These are phyloP conservation scores for Friedmanniomyces simplex DNA, from an alignment of 495 filamentous ascomycete genomes.

Conservation along the genomic window DNA sequence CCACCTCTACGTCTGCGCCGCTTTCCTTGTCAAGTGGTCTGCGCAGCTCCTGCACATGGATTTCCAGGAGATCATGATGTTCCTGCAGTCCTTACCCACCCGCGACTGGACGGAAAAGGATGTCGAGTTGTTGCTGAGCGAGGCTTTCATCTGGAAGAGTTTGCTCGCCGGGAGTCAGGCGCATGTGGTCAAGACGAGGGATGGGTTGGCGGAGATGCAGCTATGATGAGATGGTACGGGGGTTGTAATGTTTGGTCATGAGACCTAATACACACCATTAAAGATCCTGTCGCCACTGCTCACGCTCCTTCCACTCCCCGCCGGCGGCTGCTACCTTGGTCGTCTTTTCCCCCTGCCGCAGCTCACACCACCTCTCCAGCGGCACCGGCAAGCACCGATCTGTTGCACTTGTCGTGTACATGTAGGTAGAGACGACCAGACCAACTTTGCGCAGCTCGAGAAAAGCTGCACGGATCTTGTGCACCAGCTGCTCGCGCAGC, in stretches of 20 bases:
- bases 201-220: neutral
- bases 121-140: constrained; percentile 86
- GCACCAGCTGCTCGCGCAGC: neutral
- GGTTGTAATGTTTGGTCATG: neutral
- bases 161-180: constrained; percentile 81
- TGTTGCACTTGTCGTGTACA: neutral
- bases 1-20: constrained; percentile 95
- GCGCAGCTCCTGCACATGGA: constrained; percentile 94
- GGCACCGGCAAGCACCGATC: neutral
- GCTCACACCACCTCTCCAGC: neutral
- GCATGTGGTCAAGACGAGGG: constrained; percentile 43
- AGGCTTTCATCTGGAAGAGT: constrained; percentile 94
- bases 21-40: constrained; percentile 98
- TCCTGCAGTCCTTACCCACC: constrained; percentile 90
- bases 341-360: neutral
- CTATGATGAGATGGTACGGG: neutral
- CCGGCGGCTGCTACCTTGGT: too few species aligned
- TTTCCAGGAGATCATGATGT: constrained; percentile 97
- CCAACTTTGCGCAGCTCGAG: neutral
- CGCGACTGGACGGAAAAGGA: constrained; percentile 95
- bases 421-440: neutral
- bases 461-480: neutral
- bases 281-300: neutral
- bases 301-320: too few species aligned
- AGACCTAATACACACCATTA: neutral